These are phyloP conservation scores for Hypoxylon crocopeplum DNA, from an alignment of 495 filamentous ascomycete genomes.

Conservation along the genomic window DNA sequence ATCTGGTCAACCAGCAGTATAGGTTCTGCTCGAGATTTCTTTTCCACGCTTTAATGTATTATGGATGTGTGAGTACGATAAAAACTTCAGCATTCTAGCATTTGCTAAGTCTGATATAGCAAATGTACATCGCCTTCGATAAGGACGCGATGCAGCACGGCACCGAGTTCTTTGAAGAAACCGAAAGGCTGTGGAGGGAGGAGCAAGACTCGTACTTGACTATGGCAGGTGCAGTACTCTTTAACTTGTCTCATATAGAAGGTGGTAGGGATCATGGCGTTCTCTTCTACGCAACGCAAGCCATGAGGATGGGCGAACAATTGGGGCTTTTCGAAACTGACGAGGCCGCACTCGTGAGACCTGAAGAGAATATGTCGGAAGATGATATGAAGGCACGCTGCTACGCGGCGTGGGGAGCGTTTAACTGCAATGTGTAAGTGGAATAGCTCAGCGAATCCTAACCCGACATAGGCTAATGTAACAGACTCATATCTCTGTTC, in stretches of 20 bases:
- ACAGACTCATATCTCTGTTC: conserved; percentile 29
- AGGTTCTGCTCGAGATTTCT: conserved; percentile 35
- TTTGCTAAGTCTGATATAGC: conserved; percentile 28
- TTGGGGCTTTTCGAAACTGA: conserved; percentile 25
- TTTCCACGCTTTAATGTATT: conserved; percentile 34
- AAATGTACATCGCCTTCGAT: conserved; percentile 36
- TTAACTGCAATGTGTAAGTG: conserved; percentile 41
- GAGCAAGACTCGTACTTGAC: conserved; percentile 20
- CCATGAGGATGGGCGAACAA: conserved; percentile 24
- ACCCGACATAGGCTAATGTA: background rate
- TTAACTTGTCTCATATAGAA: conserved; percentile 31
- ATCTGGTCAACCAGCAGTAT: conserved; percentile 24
- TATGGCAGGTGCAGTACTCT: conserved; percentile 32
- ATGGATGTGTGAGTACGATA: conserved; percentile 31
- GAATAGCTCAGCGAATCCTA: background rate
- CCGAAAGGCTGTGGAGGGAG: conserved; percentile 15
- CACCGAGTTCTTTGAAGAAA: conserved; percentile 20
- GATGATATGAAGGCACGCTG: conserved; percentile 12
- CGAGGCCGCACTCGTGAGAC: background rate
- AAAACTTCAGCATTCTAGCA: no score
- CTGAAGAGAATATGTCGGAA: background rate
- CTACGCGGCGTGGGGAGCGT: conserved; percentile 37
- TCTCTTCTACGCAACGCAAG: conserved; percentile 27
- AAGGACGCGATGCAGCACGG: conserved; percentile 17
- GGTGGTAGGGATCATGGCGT: conserved; percentile 26